These are phyloP conservation scores for Pseudoperonospora humuli DNA, from an alignment of 352 stramenopile genomes.

Conservation along the genomic window DNA sequence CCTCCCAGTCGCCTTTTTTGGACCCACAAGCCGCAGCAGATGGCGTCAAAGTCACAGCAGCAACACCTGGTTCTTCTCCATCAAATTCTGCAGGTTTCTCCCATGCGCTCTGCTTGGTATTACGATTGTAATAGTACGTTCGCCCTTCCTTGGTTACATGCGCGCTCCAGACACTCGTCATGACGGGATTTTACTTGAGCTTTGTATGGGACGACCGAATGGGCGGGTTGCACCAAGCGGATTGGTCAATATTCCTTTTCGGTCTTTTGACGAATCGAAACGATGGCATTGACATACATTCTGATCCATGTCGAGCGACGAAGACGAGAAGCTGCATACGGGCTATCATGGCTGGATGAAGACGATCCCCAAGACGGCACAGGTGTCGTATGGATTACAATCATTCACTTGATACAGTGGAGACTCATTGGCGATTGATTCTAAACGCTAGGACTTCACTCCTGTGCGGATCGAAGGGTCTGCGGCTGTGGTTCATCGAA, in stretches of 20 bases:
- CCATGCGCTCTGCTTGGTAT: conserved; percentile 83
- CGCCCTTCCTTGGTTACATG: conserved; percentile 81
- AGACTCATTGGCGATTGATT: neutral
- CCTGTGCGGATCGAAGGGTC: conserved; percentile 56
- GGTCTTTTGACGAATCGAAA: conserved; percentile 6
- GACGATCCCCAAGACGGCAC: conserved; percentile 70
- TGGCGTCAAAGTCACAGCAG: neutral
- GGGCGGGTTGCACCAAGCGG: neutral
- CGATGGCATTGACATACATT: neutral
- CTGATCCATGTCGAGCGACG: conserved; percentile 39
- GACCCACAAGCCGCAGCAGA: neutral
- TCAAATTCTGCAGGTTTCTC: conserved; percentile 77
- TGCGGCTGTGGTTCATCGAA: conserved; percentile 9
- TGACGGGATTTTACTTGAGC: conserved; percentile 4
- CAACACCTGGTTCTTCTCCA: conserved; percentile 23
- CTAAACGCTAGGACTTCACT: conserved; percentile 56
- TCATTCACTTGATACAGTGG: neutral
- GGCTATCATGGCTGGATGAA: conserved; percentile 87
- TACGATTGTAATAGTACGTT: conserved; percentile 86
- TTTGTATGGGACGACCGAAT: neutral
- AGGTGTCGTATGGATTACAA: conserved; percentile 25
- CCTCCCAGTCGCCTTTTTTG: conserved; percentile 64
- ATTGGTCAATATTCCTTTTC: conserved; percentile 6
- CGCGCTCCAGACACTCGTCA: conserved; percentile 67
- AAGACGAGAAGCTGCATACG: conserved; percentile 66